Evolutionary conservation across 129 eudicot species (phyloP).

Genomic region (Arctium minus): DNA sequence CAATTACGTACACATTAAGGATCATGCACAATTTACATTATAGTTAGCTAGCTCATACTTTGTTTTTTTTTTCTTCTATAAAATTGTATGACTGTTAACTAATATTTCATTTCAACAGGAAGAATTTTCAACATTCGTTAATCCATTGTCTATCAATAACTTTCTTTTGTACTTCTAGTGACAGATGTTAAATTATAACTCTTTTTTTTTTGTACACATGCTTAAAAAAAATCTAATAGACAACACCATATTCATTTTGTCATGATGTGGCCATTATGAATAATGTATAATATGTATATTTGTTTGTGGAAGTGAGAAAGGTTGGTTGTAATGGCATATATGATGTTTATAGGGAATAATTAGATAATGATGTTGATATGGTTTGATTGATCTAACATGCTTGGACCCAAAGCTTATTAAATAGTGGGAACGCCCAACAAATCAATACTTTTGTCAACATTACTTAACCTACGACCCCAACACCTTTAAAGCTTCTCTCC

Average conservation of each 20-base stretch:
- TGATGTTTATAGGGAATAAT: constrained; percentile 17
- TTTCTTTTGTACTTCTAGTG: background rate
- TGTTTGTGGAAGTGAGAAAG: background rate
- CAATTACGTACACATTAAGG: too few relatives aligned
- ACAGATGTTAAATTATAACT: background rate
- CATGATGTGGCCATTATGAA: background rate
- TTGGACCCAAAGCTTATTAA: constrained; percentile 27
- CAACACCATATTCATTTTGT: background rate
- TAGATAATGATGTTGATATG: constrained; percentile 7
- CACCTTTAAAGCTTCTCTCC: constrained; percentile 9
- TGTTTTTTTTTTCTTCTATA: background rate
- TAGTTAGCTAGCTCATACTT: background rate
- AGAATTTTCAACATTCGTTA: background rate
- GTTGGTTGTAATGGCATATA: constrained; percentile 17
- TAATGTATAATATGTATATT: background rate
- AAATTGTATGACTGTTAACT: background rate
- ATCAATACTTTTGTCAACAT: constrained; percentile 10
- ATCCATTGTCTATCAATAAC: background rate
- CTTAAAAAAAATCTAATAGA: background rate
- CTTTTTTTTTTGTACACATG: background rate
- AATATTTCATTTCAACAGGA: background rate
- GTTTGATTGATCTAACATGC: constrained; percentile 25
- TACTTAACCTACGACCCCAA: background rate
- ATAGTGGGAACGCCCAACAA: constrained; percentile 18
- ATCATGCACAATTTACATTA: background rate